Conservation (phyloP, 1,284 basidiomycete genomes). For the Cystobasidium sp. region DNA sequence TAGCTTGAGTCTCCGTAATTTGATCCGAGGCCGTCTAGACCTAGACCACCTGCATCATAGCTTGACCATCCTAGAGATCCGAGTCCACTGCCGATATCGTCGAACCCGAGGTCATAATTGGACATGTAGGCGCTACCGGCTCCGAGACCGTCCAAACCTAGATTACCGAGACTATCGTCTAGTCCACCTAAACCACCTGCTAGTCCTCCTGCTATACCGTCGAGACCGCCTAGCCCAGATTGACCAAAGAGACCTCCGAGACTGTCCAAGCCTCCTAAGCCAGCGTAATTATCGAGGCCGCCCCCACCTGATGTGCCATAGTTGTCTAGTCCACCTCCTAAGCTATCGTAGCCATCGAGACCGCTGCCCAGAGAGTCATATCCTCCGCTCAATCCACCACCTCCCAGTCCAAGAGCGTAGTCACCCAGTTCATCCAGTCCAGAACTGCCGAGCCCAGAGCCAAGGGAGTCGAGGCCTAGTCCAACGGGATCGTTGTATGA, state of each 20-base stretch:
- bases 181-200: conserved; percentile 3
- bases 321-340: not conserved
- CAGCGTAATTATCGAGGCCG: conserved; percentile 6
- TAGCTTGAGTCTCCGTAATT: not conserved
- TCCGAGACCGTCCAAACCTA: conserved; percentile 16
- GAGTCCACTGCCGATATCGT: conserved; percentile 13
- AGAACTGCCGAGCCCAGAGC: not conserved
- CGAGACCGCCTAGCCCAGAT: not conserved
- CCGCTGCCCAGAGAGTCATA: conserved; percentile 21
- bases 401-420: conserved; percentile 16
- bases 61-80: conserved; percentile 25
- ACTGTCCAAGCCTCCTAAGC: too few species aligned
- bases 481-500: not conserved
- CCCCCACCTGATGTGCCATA: not conserved
- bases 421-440: not conserved
- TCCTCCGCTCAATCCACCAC: not conserved
- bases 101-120: conserved; percentile 27
- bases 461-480: conserved; percentile 7
- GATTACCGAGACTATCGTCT: not conserved
- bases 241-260: too few species aligned
- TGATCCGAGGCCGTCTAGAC: not conserved
- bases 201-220: conserved; percentile 7
- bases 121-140: conserved; percentile 20
- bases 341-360: conserved; percentile 3
- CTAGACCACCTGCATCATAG: conserved; percentile 35